Percentiles rank a stretch among this genome's conserved stretches.
Evolutionary conservation across 1,139 yeast genomes (phyloP).

Genomic region (Sugiyamaella novakii): DNA sequence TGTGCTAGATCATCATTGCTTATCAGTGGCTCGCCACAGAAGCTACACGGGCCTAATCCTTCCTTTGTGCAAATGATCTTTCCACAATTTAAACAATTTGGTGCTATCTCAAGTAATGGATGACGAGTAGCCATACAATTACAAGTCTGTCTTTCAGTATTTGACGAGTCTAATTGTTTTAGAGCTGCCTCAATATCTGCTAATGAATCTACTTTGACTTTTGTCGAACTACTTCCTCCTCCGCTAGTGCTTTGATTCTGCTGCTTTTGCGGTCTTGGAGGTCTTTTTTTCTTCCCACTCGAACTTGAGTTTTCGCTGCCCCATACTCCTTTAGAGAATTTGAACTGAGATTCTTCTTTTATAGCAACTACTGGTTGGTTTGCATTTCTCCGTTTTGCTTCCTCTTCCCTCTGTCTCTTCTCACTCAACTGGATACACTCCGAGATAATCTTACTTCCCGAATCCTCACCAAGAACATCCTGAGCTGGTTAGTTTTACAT

Average conservation of each 20-base stretch:
- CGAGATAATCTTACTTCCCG: neutral
- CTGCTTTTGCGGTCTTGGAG: slow-evolving; percentile 5
- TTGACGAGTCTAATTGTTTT: slow-evolving; percentile 36
- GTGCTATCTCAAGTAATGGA: slow-evolving; percentile 85
- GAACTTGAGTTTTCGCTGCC: slow-evolving; percentile 14
- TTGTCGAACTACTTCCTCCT: slow-evolving; percentile 23
- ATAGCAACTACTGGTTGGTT: neutral
- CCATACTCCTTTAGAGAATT: slow-evolving; percentile 30
- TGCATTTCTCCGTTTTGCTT: neutral
- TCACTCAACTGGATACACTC: neutral
- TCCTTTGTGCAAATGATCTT: slow-evolving; percentile 88
- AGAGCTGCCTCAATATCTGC: slow-evolving; percentile 43
- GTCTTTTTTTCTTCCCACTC: slow-evolving; percentile 22
- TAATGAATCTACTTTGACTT: slow-evolving; percentile 38
- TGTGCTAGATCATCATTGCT: slow-evolving; percentile 60
- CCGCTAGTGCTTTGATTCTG: slow-evolving; percentile 1
- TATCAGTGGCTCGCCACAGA: slow-evolving; percentile 71
- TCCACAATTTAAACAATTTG: slow-evolving; percentile 93
- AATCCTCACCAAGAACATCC: slow-evolving; percentile 8
- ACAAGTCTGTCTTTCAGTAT: slow-evolving; percentile 49
- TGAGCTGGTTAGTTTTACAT: neutral
- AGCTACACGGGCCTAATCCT: slow-evolving; percentile 86
- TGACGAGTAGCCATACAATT: slow-evolving; percentile 74
- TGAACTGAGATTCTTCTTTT: slow-evolving; percentile 15
- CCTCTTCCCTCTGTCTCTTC: slow-evolving; percentile 1